Evolutionary conservation across 192 early-diverging fungal genomes (phyloP).

Genomic region (Rhizoclosmatium sp.): DNA sequence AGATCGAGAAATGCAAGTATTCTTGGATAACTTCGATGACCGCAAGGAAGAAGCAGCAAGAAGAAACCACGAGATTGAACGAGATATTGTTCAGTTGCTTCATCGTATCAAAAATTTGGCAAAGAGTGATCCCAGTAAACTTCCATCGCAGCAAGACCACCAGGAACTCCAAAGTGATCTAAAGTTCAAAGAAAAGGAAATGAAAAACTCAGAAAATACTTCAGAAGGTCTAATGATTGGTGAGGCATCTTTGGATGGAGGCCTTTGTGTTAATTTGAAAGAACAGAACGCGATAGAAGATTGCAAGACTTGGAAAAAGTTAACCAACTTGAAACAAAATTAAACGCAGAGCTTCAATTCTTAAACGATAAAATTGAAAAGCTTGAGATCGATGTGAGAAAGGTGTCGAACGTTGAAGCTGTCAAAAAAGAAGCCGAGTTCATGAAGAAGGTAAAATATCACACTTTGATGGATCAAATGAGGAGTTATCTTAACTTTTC

Average conservation of each 20-base stretch:
- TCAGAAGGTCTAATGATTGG: constrained; percentile 57
- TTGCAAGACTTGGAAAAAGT: constrained; percentile 66
- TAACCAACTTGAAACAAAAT: constrained; percentile 63
- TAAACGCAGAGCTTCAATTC: constrained; percentile 56
- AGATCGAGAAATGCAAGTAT: constrained; percentile 65
- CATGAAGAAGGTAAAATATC: constrained; percentile 41
- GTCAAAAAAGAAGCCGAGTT: constrained; percentile 51
- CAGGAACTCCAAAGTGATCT: constrained; percentile 65
- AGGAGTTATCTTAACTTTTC: background rate
- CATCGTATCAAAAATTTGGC: constrained; percentile 49
- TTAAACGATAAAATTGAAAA: constrained; percentile 48
- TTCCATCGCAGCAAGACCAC: constrained; percentile 58
- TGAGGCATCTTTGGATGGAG: constrained; percentile 4
- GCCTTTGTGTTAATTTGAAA: constrained; percentile 3
- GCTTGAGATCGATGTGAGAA: constrained; percentile 43
- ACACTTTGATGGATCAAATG: background rate
- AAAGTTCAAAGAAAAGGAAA: constrained; percentile 68
- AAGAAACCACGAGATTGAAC: constrained; percentile 45
- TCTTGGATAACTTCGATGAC: constrained; percentile 59
- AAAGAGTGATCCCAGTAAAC: constrained; percentile 12
- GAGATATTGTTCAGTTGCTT: constrained; percentile 51
- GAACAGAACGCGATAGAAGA: constrained; percentile 57
- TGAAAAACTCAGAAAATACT: constrained; percentile 65
- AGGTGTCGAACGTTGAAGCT: constrained; percentile 55
- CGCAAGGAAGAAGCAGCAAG: constrained; percentile 44